Base-by-base conservation (phyloP, 768 basidiomycete genomes). In the Coprinellus micaceus region DNA sequence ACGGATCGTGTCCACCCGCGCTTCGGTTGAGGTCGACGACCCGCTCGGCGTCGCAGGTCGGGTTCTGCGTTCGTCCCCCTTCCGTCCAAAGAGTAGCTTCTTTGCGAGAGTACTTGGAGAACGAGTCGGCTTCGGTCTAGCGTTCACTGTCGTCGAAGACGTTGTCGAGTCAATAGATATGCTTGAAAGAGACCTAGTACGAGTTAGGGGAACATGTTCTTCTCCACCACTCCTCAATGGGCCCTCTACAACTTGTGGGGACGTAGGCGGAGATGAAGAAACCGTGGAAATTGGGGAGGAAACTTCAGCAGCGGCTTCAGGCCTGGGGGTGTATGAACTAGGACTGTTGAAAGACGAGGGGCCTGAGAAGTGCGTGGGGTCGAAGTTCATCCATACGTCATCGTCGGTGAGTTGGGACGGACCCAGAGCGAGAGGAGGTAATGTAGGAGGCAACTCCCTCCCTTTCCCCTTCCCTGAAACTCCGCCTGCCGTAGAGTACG, bases 381-480 rank as follows among this genome's bases (percentile, higher is more conserved):
- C 72, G 39, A 76, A 61, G 24, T 74, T 71, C 29, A 75, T 69
- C 71, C 76, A 75, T 58, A 73, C 66, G 49, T 75, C 65, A 25
- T 63, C 67, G 62, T 77, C 81, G 51, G 69, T 71, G 59, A 88
- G 74, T 54, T 76, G 75, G 36, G 85, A 72, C 28, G 81, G 74
- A 50, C 81, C 75, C 63, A 91, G 84, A 29, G 77, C 71, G 57
- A 89, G 74, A 59, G 88, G 86, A 57, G 88, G 86, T 58, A 89
- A 76, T 66, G 75, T 75, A 56, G 88, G 84, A 45, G 85, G 81
- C 57, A 65, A 75, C 72, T 76, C 84, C 70, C 80, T 88, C 63
- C 78, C 83, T 71, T 86, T 90, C 26, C 78, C 80, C 65, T 81
- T 81, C 55, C 70, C 64, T 7, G 54, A n/a, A 30, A 48, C 6